Conservation (phyloP, 2,329 filamentous ascomycete species). For the Apiospora saccharicola region DNA sequence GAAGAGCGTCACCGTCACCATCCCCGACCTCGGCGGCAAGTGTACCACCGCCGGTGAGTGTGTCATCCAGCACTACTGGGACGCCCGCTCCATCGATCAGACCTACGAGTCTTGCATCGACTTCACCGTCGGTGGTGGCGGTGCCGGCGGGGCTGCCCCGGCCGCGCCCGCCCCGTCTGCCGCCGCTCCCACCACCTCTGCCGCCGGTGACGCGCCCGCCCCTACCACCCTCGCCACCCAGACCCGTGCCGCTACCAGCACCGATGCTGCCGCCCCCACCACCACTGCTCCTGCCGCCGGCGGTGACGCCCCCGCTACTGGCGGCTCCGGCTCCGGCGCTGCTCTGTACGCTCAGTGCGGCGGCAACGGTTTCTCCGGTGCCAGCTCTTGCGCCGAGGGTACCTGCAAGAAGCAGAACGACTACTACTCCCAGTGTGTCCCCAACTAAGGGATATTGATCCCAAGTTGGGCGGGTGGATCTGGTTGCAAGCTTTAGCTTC, state of each 20-base stretch:
- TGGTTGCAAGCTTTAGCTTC: conserved; percentile 10
- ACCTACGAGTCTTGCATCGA: conserved; percentile 34
- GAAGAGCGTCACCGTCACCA: conserved; percentile 59
- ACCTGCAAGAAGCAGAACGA: conserved; percentile 27
- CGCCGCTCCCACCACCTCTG: not conserved
- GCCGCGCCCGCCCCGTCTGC: conserved; percentile 26
- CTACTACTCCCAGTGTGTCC: conserved; percentile 29
- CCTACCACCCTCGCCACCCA: conserved; percentile 28
- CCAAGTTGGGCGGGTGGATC: not conserved
- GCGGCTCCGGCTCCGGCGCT: conserved; percentile 10
- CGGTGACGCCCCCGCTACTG: conserved; percentile 20
- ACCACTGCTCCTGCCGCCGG: conserved; percentile 18
- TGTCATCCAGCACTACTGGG: conserved; percentile 65
- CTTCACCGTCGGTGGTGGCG: conserved; percentile 28
- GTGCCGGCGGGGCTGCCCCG: conserved; percentile 24
- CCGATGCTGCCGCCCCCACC: conserved; percentile 17
- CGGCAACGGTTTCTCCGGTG: conserved; percentile 25
- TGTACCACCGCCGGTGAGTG: conserved; percentile 55
- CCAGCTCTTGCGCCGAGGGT: conserved; percentile 25
- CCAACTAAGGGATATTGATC: not conserved
- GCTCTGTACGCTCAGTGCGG: conserved; percentile 29
- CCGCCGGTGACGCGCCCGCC: conserved; percentile 22
- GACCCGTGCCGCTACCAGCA: conserved; percentile 22
- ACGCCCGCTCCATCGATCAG: conserved; percentile 45
- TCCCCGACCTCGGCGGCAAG: conserved; percentile 56